Base-by-base conservation (phyloP, 2,329 filamentous ascomycete species). In the Microcyclospora tardicrescens region DNA sequence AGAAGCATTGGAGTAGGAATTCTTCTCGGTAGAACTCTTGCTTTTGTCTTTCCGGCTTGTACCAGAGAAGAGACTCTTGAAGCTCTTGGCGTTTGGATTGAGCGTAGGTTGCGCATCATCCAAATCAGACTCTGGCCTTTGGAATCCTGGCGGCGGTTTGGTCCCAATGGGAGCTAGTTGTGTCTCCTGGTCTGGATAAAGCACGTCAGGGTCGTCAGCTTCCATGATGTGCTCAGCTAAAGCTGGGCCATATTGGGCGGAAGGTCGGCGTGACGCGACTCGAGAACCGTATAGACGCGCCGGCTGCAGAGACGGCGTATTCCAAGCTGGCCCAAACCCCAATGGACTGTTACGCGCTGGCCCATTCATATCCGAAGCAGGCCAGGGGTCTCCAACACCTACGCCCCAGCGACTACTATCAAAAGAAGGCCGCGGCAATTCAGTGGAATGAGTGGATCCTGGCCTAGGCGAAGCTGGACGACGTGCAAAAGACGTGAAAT, bases 11-110 rank as follows among this genome's bases (percentile, higher is more conserved):
- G 47, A 34, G 3, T 28, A 37, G 10, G 5, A 36, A 39, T n/a
- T 38, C 34, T 14, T 32, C 12, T 32, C 39, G 37, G 31, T 43
- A 12, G 43, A 58, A 60, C 6, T 60, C 44, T 43, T 62, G 37
- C 56, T 59, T 44, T 60, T 61, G 41, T 59, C 56, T 37, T 49
- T 60, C 11, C 43, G 60, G 19, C 19, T 24, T 60, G 52, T 65
- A 59, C 51, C 63, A 1, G 46, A 46, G 42, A 91, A 75, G 29
- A 78, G 72, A 9, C 72, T 79, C 61, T 81, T 89, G 57, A 96
- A 96, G 1, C 81, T 84, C 8, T 87, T 87, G 0, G 89, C 91
- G 6, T 84, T 75, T 6, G 91, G 91, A 52, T 98, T 96, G 19
- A 96, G 70, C 50, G 72, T 71, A 34, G 76, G 52, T 61, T 78